Conservation (phyloP, 805 yeast species). For the Candida saitoana region DNA sequence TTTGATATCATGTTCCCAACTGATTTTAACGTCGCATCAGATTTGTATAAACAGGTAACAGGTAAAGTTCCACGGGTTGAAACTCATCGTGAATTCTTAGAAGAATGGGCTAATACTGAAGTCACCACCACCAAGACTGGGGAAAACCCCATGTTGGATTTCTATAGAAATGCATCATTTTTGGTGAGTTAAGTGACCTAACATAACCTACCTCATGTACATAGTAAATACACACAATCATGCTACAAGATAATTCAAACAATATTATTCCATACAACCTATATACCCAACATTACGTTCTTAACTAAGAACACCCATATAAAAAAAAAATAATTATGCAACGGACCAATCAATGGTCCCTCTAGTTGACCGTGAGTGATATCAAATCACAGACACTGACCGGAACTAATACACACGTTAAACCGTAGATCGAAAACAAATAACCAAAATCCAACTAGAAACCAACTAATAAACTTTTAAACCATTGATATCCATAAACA, state of each 20-base stretch:
- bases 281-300: not conserved
- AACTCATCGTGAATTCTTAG: constrained; percentile 61
- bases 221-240: constrained; percentile 1
- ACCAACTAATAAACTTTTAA: no score
- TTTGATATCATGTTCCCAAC: constrained; percentile 88
- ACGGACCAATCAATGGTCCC: not conserved
- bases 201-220: not conserved
- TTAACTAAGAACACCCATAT: constrained; percentile 1
- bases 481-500: no score
- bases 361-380: not conserved
- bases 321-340: not conserved
- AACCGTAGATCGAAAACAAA: no score
- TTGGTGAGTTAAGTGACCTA: constrained; percentile 26
- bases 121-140: constrained; percentile 69
- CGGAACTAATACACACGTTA: no score
- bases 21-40: constrained; percentile 59
- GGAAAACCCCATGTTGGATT: constrained; percentile 78
- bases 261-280: not conserved
- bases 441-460: no score
- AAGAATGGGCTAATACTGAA: constrained; percentile 66
- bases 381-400: not conserved
- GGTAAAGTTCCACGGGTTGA: constrained; percentile 55
- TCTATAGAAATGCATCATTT: constrained; percentile 72
- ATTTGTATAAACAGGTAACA: constrained; percentile 58
- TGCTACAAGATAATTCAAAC: not conserved